These are phyloP conservation scores for Aspergillus nomiae DNA, from an alignment of 2,329 filamentous ascomycete genomes.

Conservation along the genomic window DNA sequence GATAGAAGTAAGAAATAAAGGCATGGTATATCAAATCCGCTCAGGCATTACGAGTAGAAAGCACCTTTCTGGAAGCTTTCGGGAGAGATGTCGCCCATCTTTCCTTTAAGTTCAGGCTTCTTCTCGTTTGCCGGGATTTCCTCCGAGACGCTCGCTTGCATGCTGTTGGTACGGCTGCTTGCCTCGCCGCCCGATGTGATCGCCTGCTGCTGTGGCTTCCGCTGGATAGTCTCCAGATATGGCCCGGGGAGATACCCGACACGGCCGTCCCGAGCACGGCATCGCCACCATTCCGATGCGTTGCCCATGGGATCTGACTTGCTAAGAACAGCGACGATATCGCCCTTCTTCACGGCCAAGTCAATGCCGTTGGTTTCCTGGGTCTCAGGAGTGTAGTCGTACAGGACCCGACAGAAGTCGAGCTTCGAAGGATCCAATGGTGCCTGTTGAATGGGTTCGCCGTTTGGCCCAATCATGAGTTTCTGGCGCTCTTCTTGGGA, in stretches of 20 bases:
- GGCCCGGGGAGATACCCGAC: conserved; percentile 90
- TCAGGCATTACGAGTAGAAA: conserved; percentile 60
- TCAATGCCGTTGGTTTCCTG: conserved; percentile 71
- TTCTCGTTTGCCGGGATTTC: conserved; percentile 32
- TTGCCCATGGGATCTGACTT: conserved; percentile 92
- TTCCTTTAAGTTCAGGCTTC: conserved; percentile 57
- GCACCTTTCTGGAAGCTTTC: conserved; percentile 73
- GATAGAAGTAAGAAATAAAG: conserved; percentile 13
- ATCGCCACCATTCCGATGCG: conserved; percentile 96
- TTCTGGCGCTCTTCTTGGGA: conserved; percentile 72
- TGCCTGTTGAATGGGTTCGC: conserved; percentile 42
- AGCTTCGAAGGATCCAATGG: conserved; percentile 84
- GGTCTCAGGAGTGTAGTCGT: conserved; percentile 86
- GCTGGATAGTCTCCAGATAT: conserved; percentile 78
- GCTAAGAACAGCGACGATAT: conserved; percentile 89
- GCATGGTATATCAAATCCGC: neutral
- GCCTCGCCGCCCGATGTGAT: conserved; percentile 44
- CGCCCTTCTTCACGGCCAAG: conserved; percentile 88
- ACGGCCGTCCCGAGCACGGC: conserved; percentile 82
- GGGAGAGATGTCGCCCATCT: conserved; percentile 64
- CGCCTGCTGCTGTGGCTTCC: conserved; percentile 49
- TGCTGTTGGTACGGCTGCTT: conserved; percentile 56
- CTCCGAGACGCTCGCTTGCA: conserved; percentile 41
- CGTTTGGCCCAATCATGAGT: conserved; percentile 55
- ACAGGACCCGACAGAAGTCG: conserved; percentile 92